Conservation (phyloP, 2,329 filamentous ascomycete species). For the Lojkania enalia region DNA sequence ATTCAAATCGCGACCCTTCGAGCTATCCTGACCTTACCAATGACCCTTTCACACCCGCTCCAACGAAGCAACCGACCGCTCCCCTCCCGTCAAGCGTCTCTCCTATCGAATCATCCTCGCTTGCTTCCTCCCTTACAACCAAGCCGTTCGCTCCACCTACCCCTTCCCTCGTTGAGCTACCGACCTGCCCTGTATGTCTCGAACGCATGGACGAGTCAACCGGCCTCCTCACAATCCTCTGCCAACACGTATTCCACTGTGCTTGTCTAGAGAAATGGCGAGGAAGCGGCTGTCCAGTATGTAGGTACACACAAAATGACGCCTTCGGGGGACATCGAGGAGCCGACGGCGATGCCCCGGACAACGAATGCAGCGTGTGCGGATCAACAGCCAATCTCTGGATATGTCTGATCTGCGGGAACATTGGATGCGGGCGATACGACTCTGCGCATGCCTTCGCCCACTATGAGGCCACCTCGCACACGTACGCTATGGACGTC, state of each 20-base stretch:
- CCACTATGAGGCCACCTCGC: constrained; percentile 86
- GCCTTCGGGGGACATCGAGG: constrained; percentile 37
- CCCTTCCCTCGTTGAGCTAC: constrained; percentile 83
- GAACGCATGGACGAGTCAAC: constrained; percentile 99
- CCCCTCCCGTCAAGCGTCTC: constrained; percentile 40
- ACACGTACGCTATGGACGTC: constrained; percentile 91
- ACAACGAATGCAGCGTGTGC: constrained; percentile 80
- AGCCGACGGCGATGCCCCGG: constrained; percentile 49
- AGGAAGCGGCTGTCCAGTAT: constrained; percentile 90
- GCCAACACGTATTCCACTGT: constrained; percentile 97
- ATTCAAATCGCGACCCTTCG: constrained; percentile 46
- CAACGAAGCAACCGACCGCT: constrained; percentile 39
- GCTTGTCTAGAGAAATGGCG: constrained; percentile 96
- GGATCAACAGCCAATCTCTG: constrained; percentile 82
- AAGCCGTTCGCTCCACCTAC: constrained; percentile 74
- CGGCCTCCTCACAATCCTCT: constrained; percentile 91
- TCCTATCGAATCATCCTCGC: constrained; percentile 35
- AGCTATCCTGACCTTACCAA: constrained; percentile 65
- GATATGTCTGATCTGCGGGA: constrained; percentile 94
- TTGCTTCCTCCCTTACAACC: constrained; percentile 54
- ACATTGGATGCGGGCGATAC: constrained; percentile 91
- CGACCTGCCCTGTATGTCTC: constrained; percentile 93
- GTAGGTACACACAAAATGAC: constrained; percentile 78
- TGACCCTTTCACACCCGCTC: constrained; percentile 66
- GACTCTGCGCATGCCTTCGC: constrained; percentile 91